Evolutionary conservation across 2,329 filamentous ascomycete genomes (phyloP).

Genomic region (Aspergillus eucalypticola): DNA sequence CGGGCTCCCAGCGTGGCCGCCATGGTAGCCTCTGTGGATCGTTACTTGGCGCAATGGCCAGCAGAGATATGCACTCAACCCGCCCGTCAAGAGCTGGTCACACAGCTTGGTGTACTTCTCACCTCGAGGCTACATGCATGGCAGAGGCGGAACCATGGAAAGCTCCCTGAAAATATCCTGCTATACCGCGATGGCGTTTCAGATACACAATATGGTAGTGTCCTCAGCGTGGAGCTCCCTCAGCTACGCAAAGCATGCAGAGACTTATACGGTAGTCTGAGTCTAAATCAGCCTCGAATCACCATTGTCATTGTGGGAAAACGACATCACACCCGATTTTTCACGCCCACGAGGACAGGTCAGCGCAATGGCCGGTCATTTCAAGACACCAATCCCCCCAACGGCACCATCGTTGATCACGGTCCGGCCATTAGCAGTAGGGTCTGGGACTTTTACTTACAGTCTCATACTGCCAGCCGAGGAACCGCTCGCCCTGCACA

Average conservation of each 20-base stretch:
- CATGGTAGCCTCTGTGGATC: conserved; percentile 73
- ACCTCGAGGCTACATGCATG: conserved; percentile 64
- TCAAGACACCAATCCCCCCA: conserved; percentile 63
- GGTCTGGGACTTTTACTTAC: conserved; percentile 80
- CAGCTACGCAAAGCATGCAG: conserved; percentile 58
- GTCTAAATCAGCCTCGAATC: conserved; percentile 59
- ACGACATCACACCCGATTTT: conserved; percentile 84
- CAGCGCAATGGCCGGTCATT: conserved; percentile 40
- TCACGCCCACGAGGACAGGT: conserved; percentile 55
- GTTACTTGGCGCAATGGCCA: conserved; percentile 56
- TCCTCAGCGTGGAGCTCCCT: conserved; percentile 65
- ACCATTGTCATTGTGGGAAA: conserved; percentile 79
- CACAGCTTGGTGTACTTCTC: conserved; percentile 61
- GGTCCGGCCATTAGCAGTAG: conserved; percentile 67
- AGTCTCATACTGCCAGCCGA: conserved; percentile 74
- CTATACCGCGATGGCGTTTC: conserved; percentile 88
- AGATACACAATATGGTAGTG: conserved; percentile 72
- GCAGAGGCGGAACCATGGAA: conserved; percentile 55
- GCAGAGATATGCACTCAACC: conserved; percentile 21
- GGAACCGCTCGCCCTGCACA: conserved; percentile 80
- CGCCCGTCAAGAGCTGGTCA: conserved; percentile 66
- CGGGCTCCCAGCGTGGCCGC: conserved; percentile 72
- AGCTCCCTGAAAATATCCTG: conserved; percentile 69
- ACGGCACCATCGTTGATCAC: conserved; percentile 80
- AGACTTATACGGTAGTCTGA: conserved; percentile 49